Evolutionary conservation across 2,329 filamentous ascomycete genomes (phyloP).

Genomic region (Lithohypha guttulata): DNA sequence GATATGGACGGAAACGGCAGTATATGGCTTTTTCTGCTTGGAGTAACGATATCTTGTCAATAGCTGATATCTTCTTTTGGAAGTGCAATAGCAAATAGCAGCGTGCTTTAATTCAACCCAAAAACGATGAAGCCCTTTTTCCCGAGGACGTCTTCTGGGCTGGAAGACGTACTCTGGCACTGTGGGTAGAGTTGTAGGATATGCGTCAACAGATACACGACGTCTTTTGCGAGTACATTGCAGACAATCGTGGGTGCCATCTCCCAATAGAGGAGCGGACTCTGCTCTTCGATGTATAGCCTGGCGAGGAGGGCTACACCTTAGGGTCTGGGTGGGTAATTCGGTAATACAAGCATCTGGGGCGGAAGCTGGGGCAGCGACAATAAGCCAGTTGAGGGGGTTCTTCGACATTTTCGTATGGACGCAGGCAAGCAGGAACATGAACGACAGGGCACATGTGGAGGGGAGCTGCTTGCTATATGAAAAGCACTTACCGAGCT

Average conservation of each 20-base stretch:
- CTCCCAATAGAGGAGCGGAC: constrained; percentile 10
- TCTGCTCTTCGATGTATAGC: constrained; percentile 10
- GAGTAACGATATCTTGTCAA: constrained; percentile 21
- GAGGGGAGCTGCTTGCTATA: constrained; percentile 4
- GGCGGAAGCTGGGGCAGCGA: constrained; percentile 16
- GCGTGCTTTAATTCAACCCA: constrained; percentile 17
- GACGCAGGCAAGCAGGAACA: not conserved
- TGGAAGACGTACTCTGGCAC: constrained; percentile 7
- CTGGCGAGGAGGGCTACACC: not conserved
- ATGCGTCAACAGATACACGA: constrained; percentile 17
- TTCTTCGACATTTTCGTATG: constrained; percentile 12
- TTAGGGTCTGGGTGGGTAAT: constrained; percentile 10
- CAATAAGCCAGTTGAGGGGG: constrained; percentile 16
- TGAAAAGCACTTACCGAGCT: constrained; percentile 11
- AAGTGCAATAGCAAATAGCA: constrained; percentile 18
- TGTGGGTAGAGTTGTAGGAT: constrained; percentile 12
- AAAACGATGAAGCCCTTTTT: constrained; percentile 16
- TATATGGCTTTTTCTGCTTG: constrained; percentile 66
- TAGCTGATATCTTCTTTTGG: constrained; percentile 21
- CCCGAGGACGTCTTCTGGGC: constrained; percentile 9
- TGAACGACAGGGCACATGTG: not conserved
- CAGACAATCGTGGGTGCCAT: constrained; percentile 11
- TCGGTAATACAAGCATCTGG: constrained; percentile 20
- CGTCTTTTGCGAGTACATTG: constrained; percentile 17
- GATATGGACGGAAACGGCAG: constrained; percentile 84